Base-by-base conservation (phyloP, 2,329 filamentous ascomycete genomes). In the Talaromyces verruculosus region DNA sequence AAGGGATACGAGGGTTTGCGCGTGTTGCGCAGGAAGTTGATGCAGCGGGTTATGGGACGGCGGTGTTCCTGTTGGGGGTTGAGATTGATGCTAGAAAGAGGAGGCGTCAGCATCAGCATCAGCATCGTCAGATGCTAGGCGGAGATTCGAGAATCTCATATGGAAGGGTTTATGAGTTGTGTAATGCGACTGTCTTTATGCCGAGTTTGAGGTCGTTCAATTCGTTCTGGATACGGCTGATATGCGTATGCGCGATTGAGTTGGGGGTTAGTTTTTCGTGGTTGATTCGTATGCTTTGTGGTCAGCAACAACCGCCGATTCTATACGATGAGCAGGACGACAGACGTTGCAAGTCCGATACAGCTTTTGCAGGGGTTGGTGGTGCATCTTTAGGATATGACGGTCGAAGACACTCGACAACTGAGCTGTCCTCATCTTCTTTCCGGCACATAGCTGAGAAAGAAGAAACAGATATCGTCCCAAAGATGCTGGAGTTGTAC, bases 171-270 rank as follows among this genome's bases (percentile, higher is more conserved):
- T 66, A 63, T n/a, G 30, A 39, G 45, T 17, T 49, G 37, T 66
- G 64, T 39, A 66, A 66, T 19, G 19, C 15, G 33, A 6, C 58
- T n/a, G 61, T 67, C 22, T 67, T 67, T 15, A 15, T 64, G 8
- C 61, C 65, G 6, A 67, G 65, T 47, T 19, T 64, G 28, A 64
- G 17, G 17, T 67, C 65, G 30, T 67, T 67, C 22, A 67, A 67
- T 39, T 49, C 55, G 8, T 67, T 67, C 39, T 67, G 65, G 65
- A 64, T 67, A 33, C 45, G 57, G 17, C 30, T 67, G 5, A 64
- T 67, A 19, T 67, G 65, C 17, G 61, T 67, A n/a, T 64, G 25
- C 13, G 65, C 65, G 4, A 33, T 67, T 37, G 61, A 61, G 55
- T 17, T 53, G 3, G 43, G 55, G 8, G 15, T 61, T 10, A 39